Percentiles rank a stretch among this genome's conserved stretches.
phyloP scores from a whole-genome alignment of 495 filamentous ascomycete species.

The Collariella sp. region DNA sequence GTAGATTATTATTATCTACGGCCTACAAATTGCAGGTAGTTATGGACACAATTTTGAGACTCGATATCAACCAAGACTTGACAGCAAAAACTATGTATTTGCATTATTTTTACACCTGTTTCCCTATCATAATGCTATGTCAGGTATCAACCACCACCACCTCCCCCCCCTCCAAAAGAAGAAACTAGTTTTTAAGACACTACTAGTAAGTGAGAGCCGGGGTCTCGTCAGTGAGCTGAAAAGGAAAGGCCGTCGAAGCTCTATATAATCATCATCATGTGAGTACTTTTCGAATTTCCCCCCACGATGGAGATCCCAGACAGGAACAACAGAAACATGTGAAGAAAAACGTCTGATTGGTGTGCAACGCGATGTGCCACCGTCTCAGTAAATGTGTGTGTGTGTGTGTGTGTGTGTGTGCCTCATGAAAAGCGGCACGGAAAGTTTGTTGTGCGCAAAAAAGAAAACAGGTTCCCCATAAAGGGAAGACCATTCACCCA shows the following conservation, averaged over 20 bases:
- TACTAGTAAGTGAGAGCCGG: not conserved
- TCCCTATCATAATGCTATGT: not conserved
- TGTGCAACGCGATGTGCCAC: not conserved
- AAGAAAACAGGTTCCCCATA: no score
- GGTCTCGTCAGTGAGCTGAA: not conserved
- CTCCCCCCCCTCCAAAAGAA: not conserved
- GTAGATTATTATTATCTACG: no score
- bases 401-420: not conserved
- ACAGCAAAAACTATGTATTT: no score
- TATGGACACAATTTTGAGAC: no score
- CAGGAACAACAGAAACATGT: slow-evolving; percentile 5
- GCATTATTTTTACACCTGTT: not conserved
- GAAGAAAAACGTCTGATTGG: not conserved
- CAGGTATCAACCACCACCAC: not conserved
- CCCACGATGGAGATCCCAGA: slow-evolving; percentile 1
- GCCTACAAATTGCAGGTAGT: no score
- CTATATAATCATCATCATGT: slow-evolving; percentile 8
- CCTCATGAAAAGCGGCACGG: no score
- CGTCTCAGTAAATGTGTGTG: not conserved
- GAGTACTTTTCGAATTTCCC: not conserved
- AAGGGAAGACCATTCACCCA: no score
- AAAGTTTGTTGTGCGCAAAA: no score
- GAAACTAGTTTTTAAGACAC: slow-evolving; percentile 9
- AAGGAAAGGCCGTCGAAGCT: not conserved
- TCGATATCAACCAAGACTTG: no score